Percentiles rank a stretch among this genome's conserved stretches.
These are phyloP conservation scores for Bruguiera sexangula DNA, from an alignment of 345 rosid genomes.

Conservation along the genomic window DNA sequence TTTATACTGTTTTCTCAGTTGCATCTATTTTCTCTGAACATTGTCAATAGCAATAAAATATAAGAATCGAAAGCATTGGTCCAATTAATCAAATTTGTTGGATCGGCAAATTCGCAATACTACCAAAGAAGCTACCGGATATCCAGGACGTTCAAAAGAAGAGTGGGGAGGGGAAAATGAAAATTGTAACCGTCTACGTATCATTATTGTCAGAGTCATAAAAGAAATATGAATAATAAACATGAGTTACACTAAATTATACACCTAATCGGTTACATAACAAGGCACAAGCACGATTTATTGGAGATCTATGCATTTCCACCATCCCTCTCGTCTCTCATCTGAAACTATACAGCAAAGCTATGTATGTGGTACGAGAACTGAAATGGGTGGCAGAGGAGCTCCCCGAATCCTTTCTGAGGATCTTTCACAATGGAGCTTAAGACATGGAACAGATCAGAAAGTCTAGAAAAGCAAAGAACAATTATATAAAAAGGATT, in stretches of 20 bases:
- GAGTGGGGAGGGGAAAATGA: not conserved
- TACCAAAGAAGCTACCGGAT: not conserved
- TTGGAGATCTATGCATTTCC: constrained; percentile 27
- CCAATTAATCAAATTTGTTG: too few relatives aligned
- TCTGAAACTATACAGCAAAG: constrained; percentile 41
- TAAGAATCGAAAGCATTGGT: too few relatives aligned
- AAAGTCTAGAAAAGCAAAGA: constrained; percentile 10
- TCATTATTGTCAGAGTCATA: not conserved
- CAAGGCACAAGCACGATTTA: constrained; percentile 38
- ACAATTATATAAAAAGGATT: constrained; percentile 3
- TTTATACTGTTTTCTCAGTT: not conserved
- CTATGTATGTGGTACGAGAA: constrained; percentile 32
- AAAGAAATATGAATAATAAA: not conserved
- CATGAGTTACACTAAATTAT: not conserved
- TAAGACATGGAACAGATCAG: constrained; percentile 22
- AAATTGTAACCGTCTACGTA: not conserved
- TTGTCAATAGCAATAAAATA: too few relatives aligned
- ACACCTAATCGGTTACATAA: constrained; percentile 25
- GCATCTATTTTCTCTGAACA: not conserved
- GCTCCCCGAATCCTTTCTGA: constrained; percentile 18
- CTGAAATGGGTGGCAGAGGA: constrained; percentile 16
- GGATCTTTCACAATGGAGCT: constrained; percentile 12
- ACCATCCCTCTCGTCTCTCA: constrained; percentile 28
- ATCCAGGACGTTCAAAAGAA: not conserved
- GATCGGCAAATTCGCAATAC: too few relatives aligned